Base-by-base conservation (phyloP, 2,329 filamentous ascomycete genomes). In the Sphaerulina populicola region DNA sequence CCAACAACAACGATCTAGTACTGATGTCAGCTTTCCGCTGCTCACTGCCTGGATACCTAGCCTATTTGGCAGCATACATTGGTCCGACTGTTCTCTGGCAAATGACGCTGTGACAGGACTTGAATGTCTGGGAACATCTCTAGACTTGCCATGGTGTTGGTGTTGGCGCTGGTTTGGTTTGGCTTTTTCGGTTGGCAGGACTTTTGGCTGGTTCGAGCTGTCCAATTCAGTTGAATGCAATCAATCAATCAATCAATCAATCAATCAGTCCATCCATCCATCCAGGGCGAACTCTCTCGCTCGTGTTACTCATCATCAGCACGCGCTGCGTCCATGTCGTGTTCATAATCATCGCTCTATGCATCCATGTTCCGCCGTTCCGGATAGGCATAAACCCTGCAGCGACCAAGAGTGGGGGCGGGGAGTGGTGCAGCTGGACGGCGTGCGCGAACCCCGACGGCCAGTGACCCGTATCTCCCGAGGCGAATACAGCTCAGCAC, bases 1-100 rank as follows among this genome's bases (percentile, higher is more conserved):
- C 78, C 78, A 15, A 78, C 71, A 23, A 80, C 66, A 18, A 79
- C 69, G 23, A 78, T 64, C 67, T 74, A 23, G 51, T 35, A 21
- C 10, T 12, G 29, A 36, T 18, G 2, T 41, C 9, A 41, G 39
- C 18, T 18, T 18, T 29, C 21, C 23, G 39, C 18, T 41, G 15
- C 21, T n/a, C 39, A 3, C 9, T 9, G 10, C 11, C 18, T 11
- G 11, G 9, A 9, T 27, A n/a, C n/a, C n/a, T n/a, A n/a, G n/a
- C n/a, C n/a, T n/a, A 18, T 23, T 3, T 27, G 7, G 12, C 21
- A 27, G 14, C 39, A 41, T 41, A 41, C 39, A 9, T 27, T 41
- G 39, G 27, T 15, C 12, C 18, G 39, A 9, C 29, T 23, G 8
- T 6, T 27, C 18, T 21, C 18, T 11, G 39, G 15, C 39, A 41